phyloP scores from a whole-genome alignment of 2,329 filamentous ascomycete species.

The Colletotrichum sp. region DNA sequence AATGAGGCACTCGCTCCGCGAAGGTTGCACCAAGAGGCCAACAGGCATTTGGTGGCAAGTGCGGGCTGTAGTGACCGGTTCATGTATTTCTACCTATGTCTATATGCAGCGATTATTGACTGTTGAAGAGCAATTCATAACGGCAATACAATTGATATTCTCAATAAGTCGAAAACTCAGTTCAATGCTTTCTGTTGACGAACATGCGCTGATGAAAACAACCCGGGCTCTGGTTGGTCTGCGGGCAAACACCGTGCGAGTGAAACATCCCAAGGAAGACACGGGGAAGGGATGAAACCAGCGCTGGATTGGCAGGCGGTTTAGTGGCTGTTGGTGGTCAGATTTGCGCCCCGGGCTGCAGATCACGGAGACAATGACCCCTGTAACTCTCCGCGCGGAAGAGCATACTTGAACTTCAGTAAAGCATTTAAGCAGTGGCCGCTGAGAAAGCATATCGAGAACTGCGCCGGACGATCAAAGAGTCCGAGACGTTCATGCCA shows the following conservation, averaged over 20 bases:
- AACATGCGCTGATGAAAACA: background rate
- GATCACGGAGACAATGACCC: background rate
- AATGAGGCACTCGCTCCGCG: background rate
- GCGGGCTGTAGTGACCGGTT: fast-evolving
- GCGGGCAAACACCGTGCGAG: background rate
- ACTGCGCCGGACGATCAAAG: background rate
- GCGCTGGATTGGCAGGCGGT: background rate
- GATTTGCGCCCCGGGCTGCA: background rate
- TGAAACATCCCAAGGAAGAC: background rate
- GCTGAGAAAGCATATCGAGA: background rate
- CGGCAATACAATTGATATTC: background rate
- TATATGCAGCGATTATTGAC: too few relatives aligned
- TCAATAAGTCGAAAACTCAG: background rate
- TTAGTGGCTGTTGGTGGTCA: background rate
- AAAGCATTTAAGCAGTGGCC: background rate
- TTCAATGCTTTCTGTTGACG: background rate
- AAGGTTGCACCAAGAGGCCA: background rate
- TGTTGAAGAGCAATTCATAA: fast-evolving
- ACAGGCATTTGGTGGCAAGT: background rate
- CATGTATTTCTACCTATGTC: background rate
- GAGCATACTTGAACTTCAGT: background rate
- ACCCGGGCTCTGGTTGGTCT: background rate
- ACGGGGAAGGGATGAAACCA: background rate
- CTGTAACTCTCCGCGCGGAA: background rate
- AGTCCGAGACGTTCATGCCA: background rate